Base-by-base conservation (phyloP, 495 filamentous ascomycete genomes). In the Hypoxylon lienhwacheense region DNA sequence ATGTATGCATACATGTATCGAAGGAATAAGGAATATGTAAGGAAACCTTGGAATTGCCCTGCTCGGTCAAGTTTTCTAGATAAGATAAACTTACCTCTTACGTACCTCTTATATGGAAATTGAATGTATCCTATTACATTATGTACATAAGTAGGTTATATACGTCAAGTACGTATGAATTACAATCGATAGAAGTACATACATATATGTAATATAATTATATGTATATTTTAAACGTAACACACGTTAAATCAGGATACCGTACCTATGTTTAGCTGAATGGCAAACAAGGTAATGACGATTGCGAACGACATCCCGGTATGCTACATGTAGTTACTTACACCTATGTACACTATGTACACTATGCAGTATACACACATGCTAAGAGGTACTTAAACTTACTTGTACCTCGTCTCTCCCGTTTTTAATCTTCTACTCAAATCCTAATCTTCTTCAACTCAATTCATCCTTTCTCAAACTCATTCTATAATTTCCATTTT, bases 51-150 rank as follows among this genome's bases (percentile, higher is more conserved):
- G 43, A 44, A 59, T 42, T 47, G 32, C 35, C 43, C 36, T 53
- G 55, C 48, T 59, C 55, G 55, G 55, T 59, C 48, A 28, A 35
- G 24, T 26, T 15, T 50, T 51, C n/a, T 40, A 48, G 29, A 36
- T 31, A 29, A 20, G 39, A 22, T 40, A 21, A 33, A 54, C 17
- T 41, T 24, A 21, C 7, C 15, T 36, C n/a, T n/a, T n/a, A n/a
- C n/a, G n/a, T n/a, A n/a, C n/a, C n/a, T n/a, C n/a, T n/a, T n/a
- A n/a, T n/a, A n/a, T n/a, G n/a, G n/a, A n/a, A n/a, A n/a, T n/a
- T n/a, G n/a, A n/a, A n/a, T n/a, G n/a, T n/a, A n/a, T n/a, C n/a
- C n/a, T n/a, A n/a, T n/a, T n/a, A n/a, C n/a, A n/a, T n/a, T n/a
- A n/a, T n/a, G n/a, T n/a, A n/a, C n/a, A n/a, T n/a, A n/a, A n/a